These are phyloP conservation scores for Aegilops speltoides DNA, from an alignment of 176 grass and related monocot species.

Conservation along the genomic window DNA sequence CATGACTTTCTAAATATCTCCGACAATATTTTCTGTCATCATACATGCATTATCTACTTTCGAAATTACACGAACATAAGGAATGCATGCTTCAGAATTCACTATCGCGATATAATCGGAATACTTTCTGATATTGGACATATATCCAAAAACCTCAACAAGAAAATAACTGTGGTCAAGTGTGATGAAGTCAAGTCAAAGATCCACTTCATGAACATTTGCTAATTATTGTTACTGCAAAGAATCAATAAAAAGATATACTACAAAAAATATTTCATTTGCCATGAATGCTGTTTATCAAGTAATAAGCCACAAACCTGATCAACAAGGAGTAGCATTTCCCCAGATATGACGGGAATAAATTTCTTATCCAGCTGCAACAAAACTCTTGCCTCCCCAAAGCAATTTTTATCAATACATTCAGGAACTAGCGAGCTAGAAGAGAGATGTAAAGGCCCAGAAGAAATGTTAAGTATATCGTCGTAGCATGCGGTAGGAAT, in stretches of 20 bases:
- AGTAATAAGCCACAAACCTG: conserved; percentile 9
- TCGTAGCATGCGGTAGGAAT: conserved; percentile 40
- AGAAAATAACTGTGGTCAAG: neutral
- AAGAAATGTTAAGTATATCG: conserved; percentile 82
- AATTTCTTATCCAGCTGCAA: conserved; percentile 96
- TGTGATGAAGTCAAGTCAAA: neutral
- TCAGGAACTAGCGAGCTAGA: conserved; percentile 75
- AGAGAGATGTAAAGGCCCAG: conserved; percentile 76
- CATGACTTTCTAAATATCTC: conserved; percentile 25
- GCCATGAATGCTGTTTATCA: conserved; percentile 7
- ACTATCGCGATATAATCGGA: neutral
- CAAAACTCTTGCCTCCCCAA: conserved; percentile 83
- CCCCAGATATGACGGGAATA: conserved; percentile 82
- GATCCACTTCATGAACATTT: conserved; percentile 7
- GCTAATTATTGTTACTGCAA: conserved; percentile 7
- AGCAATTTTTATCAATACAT: conserved; percentile 67
- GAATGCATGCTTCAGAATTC: conserved; percentile 5
- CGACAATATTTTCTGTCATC: conserved; percentile 13
- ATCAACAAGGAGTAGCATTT: conserved; percentile 69
- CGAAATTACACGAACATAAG: neutral
- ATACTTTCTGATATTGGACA: neutral
- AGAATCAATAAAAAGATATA: conserved; percentile 15
- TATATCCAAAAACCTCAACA: neutral
- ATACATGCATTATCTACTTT: conserved; percentile 7
- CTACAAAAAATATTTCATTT: neutral